A percentile compares a stretch with the other conserved stretches of the same genome.
phyloP scores from a whole-genome alignment of 176 grass and related monocot species.

The Oryza brachyantha region DNA sequence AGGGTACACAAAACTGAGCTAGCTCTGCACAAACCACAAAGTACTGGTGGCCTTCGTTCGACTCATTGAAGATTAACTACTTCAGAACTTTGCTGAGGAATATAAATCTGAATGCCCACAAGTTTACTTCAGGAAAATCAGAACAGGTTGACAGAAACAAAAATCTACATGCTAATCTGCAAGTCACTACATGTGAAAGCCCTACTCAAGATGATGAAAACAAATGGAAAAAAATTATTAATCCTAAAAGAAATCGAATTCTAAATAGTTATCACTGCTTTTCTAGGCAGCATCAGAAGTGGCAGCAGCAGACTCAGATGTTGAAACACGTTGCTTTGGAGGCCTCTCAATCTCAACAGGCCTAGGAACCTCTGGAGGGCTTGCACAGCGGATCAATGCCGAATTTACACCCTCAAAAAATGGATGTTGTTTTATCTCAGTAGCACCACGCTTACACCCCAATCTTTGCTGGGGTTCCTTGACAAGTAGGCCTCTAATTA shows the following conservation, averaged over 20 bases:
- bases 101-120: constrained; percentile 24
- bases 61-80: constrained; percentile 12
- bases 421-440: constrained; percentile 84
- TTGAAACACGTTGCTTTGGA: constrained; percentile 19
- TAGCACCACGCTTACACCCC: constrained; percentile 76
- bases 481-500: constrained; percentile 75
- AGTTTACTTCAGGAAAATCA: constrained; percentile 26
- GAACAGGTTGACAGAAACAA: constrained; percentile 15
- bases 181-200: background rate
- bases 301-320: constrained; percentile 19
- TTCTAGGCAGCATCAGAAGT: constrained; percentile 39
- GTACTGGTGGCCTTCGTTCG: background rate
- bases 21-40: background rate
- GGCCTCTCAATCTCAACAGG: constrained; percentile 49
- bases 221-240: constrained; percentile 21
- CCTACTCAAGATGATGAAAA: constrained; percentile 10
- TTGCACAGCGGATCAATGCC: constrained; percentile 86
- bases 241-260: constrained; percentile 88
- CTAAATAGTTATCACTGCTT: constrained; percentile 68
- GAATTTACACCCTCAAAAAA: constrained; percentile 94
- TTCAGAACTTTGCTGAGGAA: constrained; percentile 29
- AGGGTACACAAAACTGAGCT: background rate
- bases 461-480: constrained; percentile 78
- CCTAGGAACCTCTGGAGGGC: constrained; percentile 79
- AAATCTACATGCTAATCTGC: constrained; percentile 36